phyloP scores from a whole-genome alignment of 202 grass and related monocot species.

The Hordeum pubiflorum region DNA sequence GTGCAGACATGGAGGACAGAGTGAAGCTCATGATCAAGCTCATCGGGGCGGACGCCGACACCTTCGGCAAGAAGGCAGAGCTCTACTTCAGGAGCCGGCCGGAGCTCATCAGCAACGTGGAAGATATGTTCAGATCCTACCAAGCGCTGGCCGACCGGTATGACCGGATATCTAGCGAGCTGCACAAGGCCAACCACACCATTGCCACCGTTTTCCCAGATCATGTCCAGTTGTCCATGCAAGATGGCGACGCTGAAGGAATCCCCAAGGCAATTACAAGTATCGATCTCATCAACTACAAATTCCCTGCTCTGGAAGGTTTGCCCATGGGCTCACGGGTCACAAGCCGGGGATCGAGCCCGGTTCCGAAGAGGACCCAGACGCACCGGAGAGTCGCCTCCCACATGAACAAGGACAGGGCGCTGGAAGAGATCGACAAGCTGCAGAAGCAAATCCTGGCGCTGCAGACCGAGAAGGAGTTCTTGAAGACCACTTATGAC shows the following conservation, averaged over 20 bases:
- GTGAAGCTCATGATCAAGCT: constrained; percentile 69
- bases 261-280: constrained; percentile 45
- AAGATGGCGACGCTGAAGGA: constrained; percentile 45
- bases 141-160: constrained; percentile 60
- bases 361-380: constrained; percentile 30
- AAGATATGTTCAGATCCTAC: constrained; percentile 71
- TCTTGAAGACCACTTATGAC: constrained; percentile 69
- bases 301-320: constrained; percentile 35
- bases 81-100: constrained; percentile 77
- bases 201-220: constrained; percentile 68
- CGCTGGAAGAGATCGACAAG: constrained; percentile 61
- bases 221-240: constrained; percentile 69
- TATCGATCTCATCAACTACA: constrained; percentile 48
- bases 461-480: constrained; percentile 80
- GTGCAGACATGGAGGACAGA: constrained; percentile 72
- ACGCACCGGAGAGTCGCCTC: constrained; percentile 35
- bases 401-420: constrained; percentile 72
- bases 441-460: constrained; percentile 75
- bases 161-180: constrained; percentile 65
- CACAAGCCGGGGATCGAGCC: constrained; percentile 27
- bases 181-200: constrained; percentile 95
- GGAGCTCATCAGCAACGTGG: constrained; percentile 75
- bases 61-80: constrained; percentile 80
- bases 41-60: constrained; percentile 69
- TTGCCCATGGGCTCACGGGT: constrained; percentile 19